These are phyloP conservation scores for Globisporangium orthogonon DNA, from an alignment of 352 stramenopile species.

Conservation along the genomic window DNA sequence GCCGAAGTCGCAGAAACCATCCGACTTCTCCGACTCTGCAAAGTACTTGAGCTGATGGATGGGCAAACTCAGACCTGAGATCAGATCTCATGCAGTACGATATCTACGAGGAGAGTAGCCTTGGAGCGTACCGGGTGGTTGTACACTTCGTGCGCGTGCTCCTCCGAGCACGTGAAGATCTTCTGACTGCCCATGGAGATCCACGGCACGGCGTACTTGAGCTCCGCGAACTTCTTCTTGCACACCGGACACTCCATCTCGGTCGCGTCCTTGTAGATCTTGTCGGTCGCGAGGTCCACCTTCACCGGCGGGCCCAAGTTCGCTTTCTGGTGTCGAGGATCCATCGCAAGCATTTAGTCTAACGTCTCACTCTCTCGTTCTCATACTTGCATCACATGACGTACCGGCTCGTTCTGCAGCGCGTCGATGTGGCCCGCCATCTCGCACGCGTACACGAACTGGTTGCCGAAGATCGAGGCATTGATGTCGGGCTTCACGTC, in stretches of 20 bases:
- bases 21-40: conserved; percentile 17
- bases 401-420: conserved; percentile 69
- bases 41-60: conserved; percentile 24
- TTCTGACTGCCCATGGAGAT: conserved; percentile 63
- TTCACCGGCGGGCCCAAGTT: conserved; percentile 38
- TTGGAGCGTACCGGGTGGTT: conserved; percentile 25
- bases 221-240: conserved; percentile 39
- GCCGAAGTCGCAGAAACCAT: conserved; percentile 51
- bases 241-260: conserved; percentile 59
- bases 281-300: conserved; percentile 53
- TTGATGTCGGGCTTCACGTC: conserved; percentile 42
- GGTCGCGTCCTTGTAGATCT: conserved; percentile 58
- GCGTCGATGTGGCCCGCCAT: conserved; percentile 79
- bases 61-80: background rate
- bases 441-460: conserved; percentile 76
- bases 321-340: conserved; percentile 14
- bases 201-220: conserved; percentile 74
- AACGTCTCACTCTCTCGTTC: background rate
- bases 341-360: background rate
- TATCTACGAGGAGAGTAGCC: background rate
- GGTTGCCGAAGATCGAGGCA: conserved; percentile 57
- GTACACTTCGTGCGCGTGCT: conserved; percentile 48
- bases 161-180: conserved; percentile 68
- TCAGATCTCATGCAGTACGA: background rate
- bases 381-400: conserved; percentile 1